These are phyloP conservation scores for Cafeteria roenbergensis DNA, from an alignment of 108 stramenopile species.

Conservation along the genomic window DNA sequence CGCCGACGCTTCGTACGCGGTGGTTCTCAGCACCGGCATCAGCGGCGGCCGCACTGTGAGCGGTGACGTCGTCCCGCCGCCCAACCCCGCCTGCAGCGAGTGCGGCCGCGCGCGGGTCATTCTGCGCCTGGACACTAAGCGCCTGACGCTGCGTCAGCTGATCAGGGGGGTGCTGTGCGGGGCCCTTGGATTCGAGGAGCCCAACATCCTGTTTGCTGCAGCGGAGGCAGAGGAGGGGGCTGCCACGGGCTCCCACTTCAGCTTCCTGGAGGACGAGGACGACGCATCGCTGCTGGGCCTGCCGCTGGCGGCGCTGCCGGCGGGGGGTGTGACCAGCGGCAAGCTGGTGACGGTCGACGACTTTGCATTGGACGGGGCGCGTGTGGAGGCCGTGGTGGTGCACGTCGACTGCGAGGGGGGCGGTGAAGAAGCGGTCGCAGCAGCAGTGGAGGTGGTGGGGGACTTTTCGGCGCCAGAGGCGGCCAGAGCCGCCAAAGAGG, in stretches of 20 bases:
- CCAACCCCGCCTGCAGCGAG: constrained; percentile 70
- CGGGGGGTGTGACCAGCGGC: no score
- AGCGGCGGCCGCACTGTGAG: neutral
- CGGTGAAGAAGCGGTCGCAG: no score
- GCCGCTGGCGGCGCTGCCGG: no score
- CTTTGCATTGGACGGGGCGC: no score
- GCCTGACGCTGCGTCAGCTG: constrained; percentile 56
- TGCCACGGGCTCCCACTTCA: constrained; percentile 17
- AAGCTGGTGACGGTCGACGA: no score
- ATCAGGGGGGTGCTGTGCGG: constrained; percentile 52
- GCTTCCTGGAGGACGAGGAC: constrained; percentile 2
- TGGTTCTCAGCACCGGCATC: constrained; percentile 1
- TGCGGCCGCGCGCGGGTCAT: constrained; percentile 64
- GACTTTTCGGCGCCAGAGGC: no score
- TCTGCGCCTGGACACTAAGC: constrained; percentile 52
- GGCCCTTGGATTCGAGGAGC: constrained; percentile 65
- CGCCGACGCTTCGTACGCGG: no score
- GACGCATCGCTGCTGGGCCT: no score
- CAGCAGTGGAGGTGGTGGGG: no score
- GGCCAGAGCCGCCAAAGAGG: no score
- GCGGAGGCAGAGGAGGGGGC: constrained; percentile 70
- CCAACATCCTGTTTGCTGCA: constrained; percentile 44
- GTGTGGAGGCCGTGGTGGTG: no score
- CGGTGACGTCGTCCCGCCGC: constrained; percentile 9
- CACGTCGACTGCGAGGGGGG: no score